Evolutionary conservation across 2,329 filamentous ascomycete genomes (phyloP).

Genomic region (Nemania bipapillata): DNA sequence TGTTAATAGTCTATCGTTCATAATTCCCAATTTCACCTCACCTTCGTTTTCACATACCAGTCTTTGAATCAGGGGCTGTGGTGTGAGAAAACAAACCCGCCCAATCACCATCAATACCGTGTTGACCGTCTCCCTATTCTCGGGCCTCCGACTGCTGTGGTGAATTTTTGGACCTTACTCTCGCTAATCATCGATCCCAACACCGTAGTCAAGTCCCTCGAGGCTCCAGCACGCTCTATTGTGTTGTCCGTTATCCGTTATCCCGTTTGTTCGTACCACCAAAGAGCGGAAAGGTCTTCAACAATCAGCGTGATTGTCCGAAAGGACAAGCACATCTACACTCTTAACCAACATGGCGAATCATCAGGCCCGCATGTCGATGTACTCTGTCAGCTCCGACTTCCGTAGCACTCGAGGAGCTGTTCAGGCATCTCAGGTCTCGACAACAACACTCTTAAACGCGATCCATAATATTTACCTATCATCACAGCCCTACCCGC

Average conservation of each 20-base stretch:
- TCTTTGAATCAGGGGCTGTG: constrained; percentile 32
- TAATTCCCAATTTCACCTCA: constrained; percentile 43
- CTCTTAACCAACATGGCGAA: constrained; percentile 64
- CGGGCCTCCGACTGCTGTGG: background rate
- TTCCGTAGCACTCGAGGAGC: constrained; percentile 66
- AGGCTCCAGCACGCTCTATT: background rate
- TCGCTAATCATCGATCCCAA: constrained; percentile 15
- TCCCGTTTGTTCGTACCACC: constrained; percentile 11
- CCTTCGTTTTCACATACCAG: constrained; percentile 31
- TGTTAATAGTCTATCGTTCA: constrained; percentile 50
- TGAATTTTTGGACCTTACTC: constrained; percentile 10
- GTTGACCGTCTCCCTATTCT: constrained; percentile 4
- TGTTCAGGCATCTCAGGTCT: constrained; percentile 81
- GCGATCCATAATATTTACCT: constrained; percentile 89
- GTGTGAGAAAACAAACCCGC: constrained; percentile 16
- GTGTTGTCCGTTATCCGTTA: background rate
- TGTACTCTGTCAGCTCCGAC: constrained; percentile 75
- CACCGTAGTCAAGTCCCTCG: background rate
- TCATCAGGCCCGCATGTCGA: constrained; percentile 67
- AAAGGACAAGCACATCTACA: constrained; percentile 52
- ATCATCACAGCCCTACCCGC: constrained; percentile 80
- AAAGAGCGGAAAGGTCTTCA: constrained; percentile 15
- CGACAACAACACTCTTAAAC: constrained; percentile 92
- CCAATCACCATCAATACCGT: constrained; percentile 15
- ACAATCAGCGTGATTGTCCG: constrained; percentile 55